phyloP scores from a whole-genome alignment of 345 rosid species.

The Kernera saxatilis region DNA sequence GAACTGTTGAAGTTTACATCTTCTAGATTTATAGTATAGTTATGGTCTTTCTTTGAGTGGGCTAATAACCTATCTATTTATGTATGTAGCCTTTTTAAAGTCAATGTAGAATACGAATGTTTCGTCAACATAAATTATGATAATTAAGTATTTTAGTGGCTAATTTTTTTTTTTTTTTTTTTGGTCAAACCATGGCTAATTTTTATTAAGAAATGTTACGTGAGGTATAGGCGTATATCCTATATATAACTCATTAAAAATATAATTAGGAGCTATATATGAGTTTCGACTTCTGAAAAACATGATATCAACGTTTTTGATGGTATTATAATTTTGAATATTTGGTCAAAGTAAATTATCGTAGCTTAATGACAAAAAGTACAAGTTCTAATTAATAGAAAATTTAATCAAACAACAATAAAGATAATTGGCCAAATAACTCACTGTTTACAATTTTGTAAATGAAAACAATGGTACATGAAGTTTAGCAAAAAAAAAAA shows the following conservation, averaged over 20 bases:
- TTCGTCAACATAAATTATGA: background rate
- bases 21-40: background rate
- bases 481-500: no score
- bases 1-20: constrained; percentile 13
- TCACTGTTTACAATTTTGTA: background rate
- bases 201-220: no score
- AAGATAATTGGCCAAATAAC: background rate
- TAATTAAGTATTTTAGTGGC: background rate
- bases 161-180: no score
- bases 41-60: constrained; percentile 11
- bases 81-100: constrained; percentile 1
- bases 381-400: background rate
- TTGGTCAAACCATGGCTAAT: no score
- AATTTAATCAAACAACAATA: background rate
- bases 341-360: background rate
- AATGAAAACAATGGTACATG: background rate
- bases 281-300: background rate
- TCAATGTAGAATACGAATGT: constrained; percentile 22
- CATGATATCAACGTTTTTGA: background rate
- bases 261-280: background rate
- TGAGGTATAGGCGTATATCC: no score
- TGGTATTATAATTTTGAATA: background rate
- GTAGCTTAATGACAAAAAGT: background rate
- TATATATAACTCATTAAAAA: background rate
- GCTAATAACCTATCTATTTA: background rate